Percentiles rank a stretch among this genome's conserved stretches.
phyloP scores from a whole-genome alignment of 495 filamentous ascomycete species.

The Podospora bellae-mahoneyi region DNA sequence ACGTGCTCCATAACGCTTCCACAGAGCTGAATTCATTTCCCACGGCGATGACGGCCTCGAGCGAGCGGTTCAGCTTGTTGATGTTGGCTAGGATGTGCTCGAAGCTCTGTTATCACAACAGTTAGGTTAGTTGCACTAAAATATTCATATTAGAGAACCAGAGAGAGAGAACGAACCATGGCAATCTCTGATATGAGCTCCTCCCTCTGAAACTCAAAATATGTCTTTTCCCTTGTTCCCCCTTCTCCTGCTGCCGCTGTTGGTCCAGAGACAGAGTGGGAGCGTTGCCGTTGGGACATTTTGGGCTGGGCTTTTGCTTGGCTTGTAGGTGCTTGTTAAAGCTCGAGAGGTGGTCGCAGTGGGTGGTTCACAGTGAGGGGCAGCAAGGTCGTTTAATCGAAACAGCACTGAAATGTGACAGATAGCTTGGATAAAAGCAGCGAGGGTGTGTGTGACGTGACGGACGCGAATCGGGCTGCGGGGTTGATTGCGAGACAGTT shows the following conservation, averaged over 20 bases:
- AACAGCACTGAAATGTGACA: not conserved
- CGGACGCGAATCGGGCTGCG: not conserved
- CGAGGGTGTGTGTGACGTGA: not conserved
- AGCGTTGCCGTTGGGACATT: not conserved
- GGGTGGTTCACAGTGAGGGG: not conserved
- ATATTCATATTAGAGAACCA: not conserved
- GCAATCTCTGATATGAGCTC: slow-evolving; percentile 75
- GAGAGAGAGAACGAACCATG: slow-evolving; percentile 46
- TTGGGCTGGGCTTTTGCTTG: not conserved
- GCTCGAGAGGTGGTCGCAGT: too few species aligned
- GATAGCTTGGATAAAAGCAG: not conserved
- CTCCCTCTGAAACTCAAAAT: slow-evolving; percentile 80
- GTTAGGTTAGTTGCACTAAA: too few species aligned
- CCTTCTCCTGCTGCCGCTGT: not conserved
- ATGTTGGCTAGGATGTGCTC: slow-evolving; percentile 94
- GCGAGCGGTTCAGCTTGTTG: slow-evolving; percentile 86
- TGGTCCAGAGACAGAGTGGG: not conserved
- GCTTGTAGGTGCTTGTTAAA: too few species aligned
- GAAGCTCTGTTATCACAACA: slow-evolving; percentile 59
- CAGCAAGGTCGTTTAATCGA: not conserved
- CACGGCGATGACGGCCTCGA: slow-evolving; percentile 90
- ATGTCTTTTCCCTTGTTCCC: slow-evolving; percentile 35
- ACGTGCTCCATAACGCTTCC: slow-evolving; percentile 93
- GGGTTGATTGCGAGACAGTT: not conserved
- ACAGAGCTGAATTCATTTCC: slow-evolving; percentile 97